phyloP scores from a whole-genome alignment of 495 filamentous ascomycete species.

The Apiosordaria backusii region DNA sequence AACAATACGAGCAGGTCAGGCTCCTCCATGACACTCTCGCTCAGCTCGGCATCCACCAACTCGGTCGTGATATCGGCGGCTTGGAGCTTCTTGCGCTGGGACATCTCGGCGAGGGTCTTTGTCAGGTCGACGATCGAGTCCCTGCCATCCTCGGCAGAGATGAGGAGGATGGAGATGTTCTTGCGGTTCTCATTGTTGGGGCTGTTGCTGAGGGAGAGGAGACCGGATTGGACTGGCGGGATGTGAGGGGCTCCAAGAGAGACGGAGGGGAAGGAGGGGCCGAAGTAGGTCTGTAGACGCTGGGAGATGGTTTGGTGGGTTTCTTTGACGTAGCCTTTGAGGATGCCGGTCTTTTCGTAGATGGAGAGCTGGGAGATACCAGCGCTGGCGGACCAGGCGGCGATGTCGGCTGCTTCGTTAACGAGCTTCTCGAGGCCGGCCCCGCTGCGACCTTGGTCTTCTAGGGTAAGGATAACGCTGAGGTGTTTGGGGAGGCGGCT shows the following conservation, averaged over 20 bases:
- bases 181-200: constrained; percentile 4
- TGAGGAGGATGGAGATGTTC: constrained; percentile 74
- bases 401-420: constrained; percentile 84
- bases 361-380: constrained; percentile 82
- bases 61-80: constrained; percentile 76
- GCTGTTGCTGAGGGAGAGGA: constrained; percentile 16
- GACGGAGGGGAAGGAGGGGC: constrained; percentile 60
- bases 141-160: constrained; percentile 83
- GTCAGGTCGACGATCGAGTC: constrained; percentile 94
- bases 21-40: constrained; percentile 66
- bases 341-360: constrained; percentile 82
- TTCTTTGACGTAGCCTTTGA: constrained; percentile 79
- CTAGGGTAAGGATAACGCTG: constrained; percentile 76
- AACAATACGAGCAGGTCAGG: constrained; percentile 89
- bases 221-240: constrained; percentile 48
- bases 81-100: constrained; percentile 78
- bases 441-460: constrained; percentile 62
- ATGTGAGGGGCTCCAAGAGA: constrained; percentile 74
- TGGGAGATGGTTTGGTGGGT: constrained; percentile 68
- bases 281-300: constrained; percentile 82
- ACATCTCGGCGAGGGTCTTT: constrained; percentile 91
- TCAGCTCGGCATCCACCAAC: constrained; percentile 84
- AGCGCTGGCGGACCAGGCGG: constrained; percentile 85
- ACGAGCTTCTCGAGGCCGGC: constrained; percentile 74
- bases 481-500: constrained; percentile 74